These are phyloP conservation scores for Penicillium crustosum DNA, from an alignment of 2,329 filamentous ascomycete genomes.

Conservation along the genomic window DNA sequence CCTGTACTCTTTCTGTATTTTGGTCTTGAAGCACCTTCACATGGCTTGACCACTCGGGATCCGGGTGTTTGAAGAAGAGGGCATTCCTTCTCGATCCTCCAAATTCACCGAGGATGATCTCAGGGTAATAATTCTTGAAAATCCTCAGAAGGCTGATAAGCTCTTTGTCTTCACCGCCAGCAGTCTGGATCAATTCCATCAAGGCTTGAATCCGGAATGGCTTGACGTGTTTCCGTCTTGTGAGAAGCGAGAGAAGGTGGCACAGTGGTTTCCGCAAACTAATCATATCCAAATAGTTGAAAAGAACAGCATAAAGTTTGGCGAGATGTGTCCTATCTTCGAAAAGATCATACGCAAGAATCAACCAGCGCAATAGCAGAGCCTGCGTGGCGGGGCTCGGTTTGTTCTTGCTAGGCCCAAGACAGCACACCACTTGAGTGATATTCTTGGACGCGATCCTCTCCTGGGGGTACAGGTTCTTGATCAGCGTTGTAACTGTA, in stretches of 20 bases:
- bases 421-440: constrained; percentile 65
- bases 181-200: constrained; percentile 50
- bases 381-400: constrained; percentile 70
- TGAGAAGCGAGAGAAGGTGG: constrained; percentile 76
- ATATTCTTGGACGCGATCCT: constrained; percentile 61
- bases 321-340: constrained; percentile 64
- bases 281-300: constrained; percentile 78
- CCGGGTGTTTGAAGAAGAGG: constrained; percentile 61
- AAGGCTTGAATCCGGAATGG: constrained; percentile 79
- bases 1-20: constrained; percentile 44
- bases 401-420: constrained; percentile 77
- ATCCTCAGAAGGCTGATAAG: constrained; percentile 73
- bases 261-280: constrained; percentile 69
- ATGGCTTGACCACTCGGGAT: constrained; percentile 69
- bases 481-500: constrained; percentile 66
- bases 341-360: constrained; percentile 71
- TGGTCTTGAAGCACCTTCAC: constrained; percentile 67
- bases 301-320: constrained; percentile 72
- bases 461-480: constrained; percentile 72
- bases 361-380: constrained; percentile 72
- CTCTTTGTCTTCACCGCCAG: constrained; percentile 68
- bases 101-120: constrained; percentile 75
- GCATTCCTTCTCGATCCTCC: constrained; percentile 44
- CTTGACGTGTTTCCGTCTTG: constrained; percentile 76
- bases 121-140: constrained; percentile 90